Conservation (phyloP, 225 moss, liverwort and hornwort genomes). For the Antitrichia curtipendula region DNA sequence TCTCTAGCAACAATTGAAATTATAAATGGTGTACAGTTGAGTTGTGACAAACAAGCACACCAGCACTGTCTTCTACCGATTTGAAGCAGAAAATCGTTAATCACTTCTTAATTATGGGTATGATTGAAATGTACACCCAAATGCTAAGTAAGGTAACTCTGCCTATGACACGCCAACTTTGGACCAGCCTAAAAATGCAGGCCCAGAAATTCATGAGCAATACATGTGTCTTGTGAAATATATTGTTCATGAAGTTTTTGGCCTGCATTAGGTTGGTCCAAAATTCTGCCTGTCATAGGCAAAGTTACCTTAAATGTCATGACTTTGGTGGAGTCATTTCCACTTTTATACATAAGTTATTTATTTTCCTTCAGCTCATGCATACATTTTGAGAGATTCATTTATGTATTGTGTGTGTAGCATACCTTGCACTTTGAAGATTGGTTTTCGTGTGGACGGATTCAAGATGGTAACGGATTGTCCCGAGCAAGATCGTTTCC, state of each 20-base stretch:
- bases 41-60: neutral
- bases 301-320: too few species aligned
- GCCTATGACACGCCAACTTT: too few species aligned
- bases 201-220: too few species aligned
- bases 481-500: constrained; percentile 69
- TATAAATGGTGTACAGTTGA: neutral
- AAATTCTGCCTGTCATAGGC: too few species aligned
- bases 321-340: too few species aligned
- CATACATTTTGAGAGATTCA: neutral
- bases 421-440: constrained; percentile 90
- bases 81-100: neutral
- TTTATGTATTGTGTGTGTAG: neutral
- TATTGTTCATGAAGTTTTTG: too few species aligned
- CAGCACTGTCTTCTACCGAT: neutral
- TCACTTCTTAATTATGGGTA: neutral
- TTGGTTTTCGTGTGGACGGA: constrained; percentile 76
- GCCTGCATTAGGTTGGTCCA: too few species aligned
- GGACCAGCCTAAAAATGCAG: too few species aligned
- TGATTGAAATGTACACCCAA: neutral
- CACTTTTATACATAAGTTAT: too few species aligned
- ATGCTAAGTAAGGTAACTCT: too few species aligned
- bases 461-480: constrained; percentile 46
- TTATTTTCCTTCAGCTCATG: neutral
- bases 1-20: neutral
- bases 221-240: too few species aligned